Evolutionary conservation across 441 rosid genomes (phyloP).

Genomic region (Dalechampia spathulata): DNA sequence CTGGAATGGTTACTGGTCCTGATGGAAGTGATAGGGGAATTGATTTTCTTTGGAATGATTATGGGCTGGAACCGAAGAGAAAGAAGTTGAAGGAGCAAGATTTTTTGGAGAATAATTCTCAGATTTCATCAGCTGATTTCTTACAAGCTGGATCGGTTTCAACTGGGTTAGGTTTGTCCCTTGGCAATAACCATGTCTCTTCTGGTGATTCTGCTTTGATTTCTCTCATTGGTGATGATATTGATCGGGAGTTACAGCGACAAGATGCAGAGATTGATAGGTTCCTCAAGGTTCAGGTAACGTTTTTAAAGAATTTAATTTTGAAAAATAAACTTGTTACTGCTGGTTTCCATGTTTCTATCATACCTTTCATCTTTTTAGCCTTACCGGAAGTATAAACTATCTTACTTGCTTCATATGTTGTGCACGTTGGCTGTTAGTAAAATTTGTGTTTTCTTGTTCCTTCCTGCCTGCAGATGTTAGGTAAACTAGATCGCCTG

Average conservation of each 20-base stretch:
- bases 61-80: conserved; percentile 48
- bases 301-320: conserved; percentile 3
- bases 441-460: background rate
- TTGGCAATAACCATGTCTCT: conserved; percentile 53
- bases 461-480: too few relatives aligned
- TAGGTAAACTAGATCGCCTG: too few relatives aligned
- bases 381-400: background rate
- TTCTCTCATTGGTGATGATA: conserved; percentile 52
- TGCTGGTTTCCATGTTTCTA: background rate
- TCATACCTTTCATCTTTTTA: background rate
- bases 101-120: conserved; percentile 68
- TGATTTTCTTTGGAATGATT: conserved; percentile 57
- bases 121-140: conserved; percentile 68
- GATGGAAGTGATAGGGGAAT: conserved; percentile 50
- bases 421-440: background rate
- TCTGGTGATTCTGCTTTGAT: conserved; percentile 60
- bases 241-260: conserved; percentile 56
- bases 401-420: background rate
- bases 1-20: conserved; percentile 26
- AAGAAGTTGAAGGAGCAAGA: conserved; percentile 67
- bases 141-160: conserved; percentile 66
- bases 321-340: background rate
- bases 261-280: conserved; percentile 73
- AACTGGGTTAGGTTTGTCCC: conserved; percentile 81
- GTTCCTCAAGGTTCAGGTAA: conserved; percentile 76